Evolutionary conservation across 129 eudicot genomes (phyloP).

Genomic region (Tagetes erecta): DNA sequence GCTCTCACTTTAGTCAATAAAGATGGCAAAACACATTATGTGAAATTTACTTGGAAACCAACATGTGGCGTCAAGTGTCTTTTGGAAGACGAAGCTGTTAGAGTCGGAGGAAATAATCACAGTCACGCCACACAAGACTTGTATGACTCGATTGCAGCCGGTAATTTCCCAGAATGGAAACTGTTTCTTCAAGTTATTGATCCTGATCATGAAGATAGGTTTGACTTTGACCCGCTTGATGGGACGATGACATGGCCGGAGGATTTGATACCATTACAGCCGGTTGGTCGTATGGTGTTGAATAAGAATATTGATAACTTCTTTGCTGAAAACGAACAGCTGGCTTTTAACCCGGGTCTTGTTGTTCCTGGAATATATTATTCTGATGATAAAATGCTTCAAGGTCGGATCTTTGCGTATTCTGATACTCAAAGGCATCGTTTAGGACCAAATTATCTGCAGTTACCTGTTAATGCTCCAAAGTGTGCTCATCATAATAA

Average conservation of each 20-base stretch:
- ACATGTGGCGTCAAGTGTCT: conserved; percentile 62
- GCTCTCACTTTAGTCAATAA: conserved; percentile 51
- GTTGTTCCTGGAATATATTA: conserved; percentile 66
- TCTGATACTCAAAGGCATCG: conserved; percentile 75
- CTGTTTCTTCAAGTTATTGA: conserved; percentile 56
- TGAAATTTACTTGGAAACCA: conserved; percentile 68
- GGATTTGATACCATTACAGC: conserved; percentile 63
- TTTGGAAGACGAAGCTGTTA: conserved; percentile 52
- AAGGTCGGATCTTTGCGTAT: conserved; percentile 55
- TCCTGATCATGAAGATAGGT: conserved; percentile 55
- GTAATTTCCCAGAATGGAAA: conserved; percentile 65
- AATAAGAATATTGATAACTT: conserved; percentile 71
- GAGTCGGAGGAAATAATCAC: conserved; percentile 61
- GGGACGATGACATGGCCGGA: conserved; percentile 71
- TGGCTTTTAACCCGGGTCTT: conserved; percentile 61
- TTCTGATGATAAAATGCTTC: conserved; percentile 71
- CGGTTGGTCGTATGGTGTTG: conserved; percentile 67
- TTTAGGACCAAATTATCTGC: conserved; percentile 65
- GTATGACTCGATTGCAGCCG: conserved; percentile 62
- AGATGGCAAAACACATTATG: conserved; percentile 54
- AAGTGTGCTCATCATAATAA: conserved; percentile 69
- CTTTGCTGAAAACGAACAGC: conserved; percentile 66
- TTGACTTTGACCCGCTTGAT: conserved; percentile 72
- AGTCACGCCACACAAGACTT: conserved; percentile 74
- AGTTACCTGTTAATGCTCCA: conserved; percentile 71